A percentile compares a stretch with the other conserved stretches of the same genome.
phyloP scores from a whole-genome alignment of 495 filamentous ascomycete species.

The Aspergillus conjunctus region DNA sequence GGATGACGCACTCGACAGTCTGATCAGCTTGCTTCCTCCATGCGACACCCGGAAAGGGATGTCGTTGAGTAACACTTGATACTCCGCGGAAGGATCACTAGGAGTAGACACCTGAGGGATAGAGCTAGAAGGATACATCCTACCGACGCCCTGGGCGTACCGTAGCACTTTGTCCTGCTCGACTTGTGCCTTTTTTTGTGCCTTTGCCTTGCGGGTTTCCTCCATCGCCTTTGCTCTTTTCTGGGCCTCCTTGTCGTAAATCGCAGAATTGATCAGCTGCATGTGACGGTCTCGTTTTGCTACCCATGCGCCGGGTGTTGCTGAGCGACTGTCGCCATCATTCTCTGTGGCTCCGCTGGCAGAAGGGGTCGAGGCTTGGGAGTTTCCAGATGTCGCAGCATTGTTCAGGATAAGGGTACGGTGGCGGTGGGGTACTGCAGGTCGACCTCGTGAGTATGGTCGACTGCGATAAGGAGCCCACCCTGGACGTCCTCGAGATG shows the following conservation, averaged over 20 bases:
- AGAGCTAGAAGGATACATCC: conserved; percentile 36
- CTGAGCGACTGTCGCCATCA: conserved; percentile 32
- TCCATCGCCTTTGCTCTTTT: conserved; percentile 75
- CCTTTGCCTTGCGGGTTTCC: conserved; percentile 64
- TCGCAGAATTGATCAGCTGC: conserved; percentile 82
- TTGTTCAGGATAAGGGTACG: conserved; percentile 75
- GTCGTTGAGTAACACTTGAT: conserved; percentile 75
- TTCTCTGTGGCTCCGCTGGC: conserved; percentile 43
- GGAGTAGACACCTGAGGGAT: conserved; percentile 37
- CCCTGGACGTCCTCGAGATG: conserved; percentile 46
- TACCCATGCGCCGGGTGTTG: conserved; percentile 63
- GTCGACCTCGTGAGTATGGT: conserved; percentile 46
- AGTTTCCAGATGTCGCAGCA: conserved; percentile 32
- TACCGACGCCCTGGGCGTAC: conserved; percentile 42
- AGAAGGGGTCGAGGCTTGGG: conserved; percentile 28
- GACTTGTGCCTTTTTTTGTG: conserved; percentile 58
- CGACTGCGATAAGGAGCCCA: conserved; percentile 51
- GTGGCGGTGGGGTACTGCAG: conserved; percentile 60
- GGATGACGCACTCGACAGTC: conserved; percentile 64
- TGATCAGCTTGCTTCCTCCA: conserved; percentile 83
- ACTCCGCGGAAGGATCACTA: conserved; percentile 41
- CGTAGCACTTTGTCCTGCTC: conserved; percentile 61
- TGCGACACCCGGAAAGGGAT: conserved; percentile 73
- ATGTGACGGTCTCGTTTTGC: conserved; percentile 80
- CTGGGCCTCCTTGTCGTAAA: conserved; percentile 76